These are phyloP conservation scores for Vicia villosa DNA, from an alignment of 306 rosid genomes.

Conservation along the genomic window DNA sequence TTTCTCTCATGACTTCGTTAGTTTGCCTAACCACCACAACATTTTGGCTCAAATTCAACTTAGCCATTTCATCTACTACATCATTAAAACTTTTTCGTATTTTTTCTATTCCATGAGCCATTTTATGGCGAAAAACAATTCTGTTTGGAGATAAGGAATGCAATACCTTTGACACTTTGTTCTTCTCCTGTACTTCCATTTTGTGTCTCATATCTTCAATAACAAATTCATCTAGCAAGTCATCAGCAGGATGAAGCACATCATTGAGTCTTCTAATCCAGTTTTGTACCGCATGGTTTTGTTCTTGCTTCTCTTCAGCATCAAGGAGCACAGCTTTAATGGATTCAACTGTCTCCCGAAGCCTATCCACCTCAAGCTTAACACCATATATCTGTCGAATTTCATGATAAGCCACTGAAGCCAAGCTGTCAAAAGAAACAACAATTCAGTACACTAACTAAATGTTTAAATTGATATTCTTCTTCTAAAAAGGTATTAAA, in stretches of 20 bases:
- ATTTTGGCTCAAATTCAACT: neutral
- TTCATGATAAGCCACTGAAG: neutral
- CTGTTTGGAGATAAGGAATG: neutral
- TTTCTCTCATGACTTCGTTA: neutral
- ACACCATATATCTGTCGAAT: neutral
- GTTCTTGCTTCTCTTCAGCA: slow-evolving; percentile 13
- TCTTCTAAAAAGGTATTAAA: neutral
- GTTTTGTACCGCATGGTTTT: slow-evolving; percentile 2
- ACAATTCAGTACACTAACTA: neutral
- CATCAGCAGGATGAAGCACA: slow-evolving; percentile 7
- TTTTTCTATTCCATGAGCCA: neutral
- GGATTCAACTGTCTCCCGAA: neutral
- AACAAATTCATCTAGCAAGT: slow-evolving; percentile 7
- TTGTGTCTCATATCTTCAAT: slow-evolving; percentile 1
- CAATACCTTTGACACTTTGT: neutral
- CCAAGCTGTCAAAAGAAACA: neutral
- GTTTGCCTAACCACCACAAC: neutral
- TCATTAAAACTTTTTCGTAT: neutral
- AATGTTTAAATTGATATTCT: neutral
- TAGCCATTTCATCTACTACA: neutral
- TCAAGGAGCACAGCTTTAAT: slow-evolving; percentile 13
- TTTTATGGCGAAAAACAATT: neutral
- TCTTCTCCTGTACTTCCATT: neutral
- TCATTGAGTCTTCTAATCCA: slow-evolving; percentile 14
- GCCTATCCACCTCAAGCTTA: neutral